Conservation (phyloP, 2,329 filamentous ascomycete species). For the Chaetoscypha palmicola region DNA sequence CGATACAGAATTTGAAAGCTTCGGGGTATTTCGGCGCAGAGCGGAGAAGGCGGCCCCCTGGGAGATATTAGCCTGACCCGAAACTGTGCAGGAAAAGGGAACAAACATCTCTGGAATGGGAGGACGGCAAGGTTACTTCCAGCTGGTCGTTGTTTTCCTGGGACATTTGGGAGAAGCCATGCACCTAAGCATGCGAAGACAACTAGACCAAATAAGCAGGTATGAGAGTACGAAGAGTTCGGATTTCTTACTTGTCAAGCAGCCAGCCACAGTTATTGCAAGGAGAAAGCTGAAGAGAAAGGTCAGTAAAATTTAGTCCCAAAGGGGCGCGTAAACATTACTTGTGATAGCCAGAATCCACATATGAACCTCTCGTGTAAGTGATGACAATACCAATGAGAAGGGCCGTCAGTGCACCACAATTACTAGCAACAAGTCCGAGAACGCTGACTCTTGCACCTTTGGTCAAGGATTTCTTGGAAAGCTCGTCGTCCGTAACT, state of each 20-base stretch:
- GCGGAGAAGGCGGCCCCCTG: conserved; percentile 1
- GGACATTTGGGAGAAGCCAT: conserved; percentile 2
- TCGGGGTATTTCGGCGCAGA: conserved; percentile 1
- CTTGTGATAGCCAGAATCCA: conserved; percentile 4
- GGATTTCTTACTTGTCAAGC: conserved; percentile 2
- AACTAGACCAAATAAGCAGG: background rate
- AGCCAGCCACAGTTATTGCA: conserved; percentile 3
- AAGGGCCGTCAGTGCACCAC: conserved; percentile 2
- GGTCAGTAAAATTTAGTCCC: background rate
- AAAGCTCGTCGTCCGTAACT: background rate
- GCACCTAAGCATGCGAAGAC: conserved; percentile 3
- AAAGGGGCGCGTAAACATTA: background rate
- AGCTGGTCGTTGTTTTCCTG: background rate
- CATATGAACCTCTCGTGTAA: conserved; percentile 4
- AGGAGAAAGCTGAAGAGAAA: conserved; percentile 2
- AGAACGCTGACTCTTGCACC: conserved; percentile 6
- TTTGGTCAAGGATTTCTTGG: conserved; percentile 1
- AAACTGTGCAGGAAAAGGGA: background rate
- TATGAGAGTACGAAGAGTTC: background rate
- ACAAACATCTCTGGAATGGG: conserved; percentile 5
- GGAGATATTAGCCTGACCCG: background rate
- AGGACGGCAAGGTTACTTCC: conserved; percentile 2
- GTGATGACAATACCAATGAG: conserved; percentile 6
- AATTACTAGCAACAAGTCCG: conserved; percentile 2
- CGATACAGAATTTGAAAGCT: conserved; percentile 7